These are phyloP conservation scores for Globisporangium ultimum DNA, from an alignment of 352 stramenopile species.

Conservation along the genomic window DNA sequence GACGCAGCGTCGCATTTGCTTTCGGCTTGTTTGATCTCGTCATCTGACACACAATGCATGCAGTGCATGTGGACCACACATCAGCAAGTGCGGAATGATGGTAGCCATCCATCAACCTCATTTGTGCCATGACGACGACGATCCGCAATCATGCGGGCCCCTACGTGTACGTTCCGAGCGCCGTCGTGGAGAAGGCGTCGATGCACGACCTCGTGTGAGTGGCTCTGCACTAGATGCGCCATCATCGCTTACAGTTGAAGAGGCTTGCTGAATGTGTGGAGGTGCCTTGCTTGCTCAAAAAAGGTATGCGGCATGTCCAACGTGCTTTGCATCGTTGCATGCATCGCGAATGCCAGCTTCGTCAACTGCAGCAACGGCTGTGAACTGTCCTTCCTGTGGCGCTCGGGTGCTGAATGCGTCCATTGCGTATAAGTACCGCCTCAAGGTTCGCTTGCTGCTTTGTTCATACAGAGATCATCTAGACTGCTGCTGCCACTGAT, in stretches of 20 bases:
- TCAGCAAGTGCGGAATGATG: no score
- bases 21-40: no score
- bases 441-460: constrained; percentile 39
- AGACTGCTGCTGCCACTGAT: no score
- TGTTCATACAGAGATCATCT: not conserved
- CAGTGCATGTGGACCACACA: no score
- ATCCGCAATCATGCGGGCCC: no score
- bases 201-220: constrained; percentile 55
- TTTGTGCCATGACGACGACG: no score
- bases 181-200: constrained; percentile 43
- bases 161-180: constrained; percentile 38
- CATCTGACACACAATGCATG: no score
- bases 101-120: no score
- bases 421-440: constrained; percentile 45
- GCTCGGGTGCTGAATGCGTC: constrained; percentile 13
- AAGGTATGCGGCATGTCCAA: constrained; percentile 50
- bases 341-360: constrained; percentile 15
- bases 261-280: not conserved
- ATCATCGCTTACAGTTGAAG: no score
- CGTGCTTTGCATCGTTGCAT: constrained; percentile 41
- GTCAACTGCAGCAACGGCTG: not conserved
- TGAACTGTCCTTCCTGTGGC: constrained; percentile 29
- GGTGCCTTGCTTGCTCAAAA: not conserved
- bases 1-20: no score
- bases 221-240: not conserved